These are phyloP conservation scores for Lonicera japonica DNA, from an alignment of 129 eudicot species.

Conservation along the genomic window DNA sequence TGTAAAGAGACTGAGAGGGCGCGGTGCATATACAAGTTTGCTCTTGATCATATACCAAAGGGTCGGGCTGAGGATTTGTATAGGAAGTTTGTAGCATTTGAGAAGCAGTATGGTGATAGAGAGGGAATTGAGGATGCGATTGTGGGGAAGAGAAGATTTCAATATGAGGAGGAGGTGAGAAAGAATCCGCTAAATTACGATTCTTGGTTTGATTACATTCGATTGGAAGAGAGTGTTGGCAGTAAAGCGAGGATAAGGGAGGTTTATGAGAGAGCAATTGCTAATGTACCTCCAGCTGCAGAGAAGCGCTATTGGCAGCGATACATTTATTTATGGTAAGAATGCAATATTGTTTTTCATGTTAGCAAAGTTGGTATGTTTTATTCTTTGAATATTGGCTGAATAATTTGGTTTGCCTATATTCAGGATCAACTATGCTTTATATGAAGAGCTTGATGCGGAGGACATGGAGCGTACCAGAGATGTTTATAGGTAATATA, in stretches of 20 bases:
- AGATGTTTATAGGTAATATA: constrained; percentile 56
- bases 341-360: neutral
- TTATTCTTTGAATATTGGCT: neutral
- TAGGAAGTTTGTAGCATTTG: constrained; percentile 89
- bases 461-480: constrained; percentile 57
- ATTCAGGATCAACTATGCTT: constrained; percentile 68
- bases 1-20: constrained; percentile 92
- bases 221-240: constrained; percentile 80
- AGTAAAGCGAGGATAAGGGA: constrained; percentile 52
- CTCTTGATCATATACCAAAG: constrained; percentile 83
- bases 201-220: constrained; percentile 81
- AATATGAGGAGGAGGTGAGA: constrained; percentile 82
- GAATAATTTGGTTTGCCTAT: neutral
- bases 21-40: constrained; percentile 82
- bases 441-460: constrained; percentile 90
- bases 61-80: constrained; percentile 87
- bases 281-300: constrained; percentile 84
- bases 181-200: constrained; percentile 86
- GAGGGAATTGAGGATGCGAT: constrained; percentile 98
- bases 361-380: neutral
- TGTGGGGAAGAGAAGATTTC: constrained; percentile 90
- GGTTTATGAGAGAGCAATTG: constrained; percentile 82
- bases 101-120: constrained; percentile 87
- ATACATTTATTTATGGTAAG: constrained; percentile 66
- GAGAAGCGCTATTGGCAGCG: constrained; percentile 95